A percentile compares a stretch with the other conserved stretches of the same genome.
These are phyloP conservation scores for Asterophora lycoperdoides DNA, from an alignment of 768 basidiomycete species.

Conservation along the genomic window DNA sequence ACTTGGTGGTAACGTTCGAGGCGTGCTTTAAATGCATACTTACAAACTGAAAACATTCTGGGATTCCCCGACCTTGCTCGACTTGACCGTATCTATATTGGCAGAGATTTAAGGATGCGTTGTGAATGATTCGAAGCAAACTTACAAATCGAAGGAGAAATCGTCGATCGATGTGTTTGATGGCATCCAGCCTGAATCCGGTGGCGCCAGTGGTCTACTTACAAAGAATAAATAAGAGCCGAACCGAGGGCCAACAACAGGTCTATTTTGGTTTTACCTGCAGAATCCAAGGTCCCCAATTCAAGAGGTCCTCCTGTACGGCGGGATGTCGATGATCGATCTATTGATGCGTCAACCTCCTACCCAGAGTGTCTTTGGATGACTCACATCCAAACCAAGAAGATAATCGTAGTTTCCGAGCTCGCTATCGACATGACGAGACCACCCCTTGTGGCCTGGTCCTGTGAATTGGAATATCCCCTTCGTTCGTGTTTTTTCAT, in stretches of 20 bases:
- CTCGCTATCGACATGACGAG: constrained; percentile 71
- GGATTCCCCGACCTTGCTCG: constrained; percentile 41
- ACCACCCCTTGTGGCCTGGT: constrained; percentile 74
- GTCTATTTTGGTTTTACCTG: constrained; percentile 23
- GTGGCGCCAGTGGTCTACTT: constrained; percentile 67
- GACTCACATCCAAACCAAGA: constrained; percentile 64
- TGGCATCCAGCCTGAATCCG: constrained; percentile 87
- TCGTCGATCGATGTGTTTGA: constrained; percentile 79
- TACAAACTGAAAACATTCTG: constrained; percentile 57
- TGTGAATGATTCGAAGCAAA: constrained; percentile 5
- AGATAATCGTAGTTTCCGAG: constrained; percentile 88
- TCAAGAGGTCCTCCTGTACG: constrained; percentile 66
- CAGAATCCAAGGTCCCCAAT: constrained; percentile 81
- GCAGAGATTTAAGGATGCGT: not conserved
- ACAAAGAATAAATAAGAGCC: constrained; percentile 2
- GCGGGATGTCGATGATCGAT: constrained; percentile 83
- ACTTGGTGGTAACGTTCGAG: too few relatives aligned
- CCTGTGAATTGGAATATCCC: constrained; percentile 73
- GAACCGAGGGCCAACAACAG: constrained; percentile 3
- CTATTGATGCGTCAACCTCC: constrained; percentile 31
- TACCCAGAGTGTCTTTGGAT: not conserved
- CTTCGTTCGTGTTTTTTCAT: constrained; percentile 57
- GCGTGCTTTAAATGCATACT: constrained; percentile 9
- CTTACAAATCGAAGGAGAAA: constrained; percentile 71
- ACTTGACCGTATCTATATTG: constrained; percentile 49